A percentile compares a stretch with the other conserved stretches of the same genome.
Evolutionary conservation across 148 eudicot genomes (phyloP).

Genomic region (Camellia granthamiana): DNA sequence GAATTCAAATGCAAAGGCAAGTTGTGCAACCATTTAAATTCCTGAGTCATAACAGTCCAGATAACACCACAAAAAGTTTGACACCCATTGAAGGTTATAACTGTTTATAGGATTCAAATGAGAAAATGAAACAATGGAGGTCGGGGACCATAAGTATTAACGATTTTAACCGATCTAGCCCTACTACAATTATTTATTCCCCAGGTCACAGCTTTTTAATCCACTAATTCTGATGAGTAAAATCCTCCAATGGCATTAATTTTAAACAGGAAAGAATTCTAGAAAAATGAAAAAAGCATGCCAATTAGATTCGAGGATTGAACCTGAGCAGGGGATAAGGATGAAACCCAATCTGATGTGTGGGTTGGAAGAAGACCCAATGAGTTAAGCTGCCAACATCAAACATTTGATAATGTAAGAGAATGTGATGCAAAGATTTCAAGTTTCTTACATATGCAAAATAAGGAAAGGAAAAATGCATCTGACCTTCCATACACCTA

Average conservation of each 20-base stretch:
- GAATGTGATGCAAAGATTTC: constrained; percentile 1
- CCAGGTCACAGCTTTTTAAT: neutral
- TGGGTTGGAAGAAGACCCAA: constrained; percentile 98
- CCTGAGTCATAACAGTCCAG: too few relatives aligned
- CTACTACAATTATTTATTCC: neutral
- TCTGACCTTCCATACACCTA: constrained; percentile 91
- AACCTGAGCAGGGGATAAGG: constrained; percentile 92
- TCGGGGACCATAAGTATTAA: neutral
- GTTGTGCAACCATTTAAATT: too few relatives aligned
- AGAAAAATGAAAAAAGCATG: constrained; percentile 3
- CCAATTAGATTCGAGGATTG: constrained; percentile 14
- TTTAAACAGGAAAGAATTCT: neutral
- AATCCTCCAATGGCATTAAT: neutral
- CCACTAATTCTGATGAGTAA: neutral
- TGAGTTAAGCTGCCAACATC: constrained; percentile 72
- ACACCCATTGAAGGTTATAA: too few relatives aligned
- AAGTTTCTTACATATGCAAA: neutral
- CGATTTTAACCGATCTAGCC: neutral
- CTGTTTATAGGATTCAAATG: too few relatives aligned
- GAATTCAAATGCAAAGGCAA: too few relatives aligned
- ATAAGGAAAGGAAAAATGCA: neutral
- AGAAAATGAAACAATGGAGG: too few relatives aligned
- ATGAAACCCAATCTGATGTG: constrained; percentile 95
- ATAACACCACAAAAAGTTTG: too few relatives aligned
- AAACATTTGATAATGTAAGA: constrained; percentile 3